Evolutionary conservation across 75 land plant species (phyloP).

Genomic region (Cryptomeria japonica): DNA sequence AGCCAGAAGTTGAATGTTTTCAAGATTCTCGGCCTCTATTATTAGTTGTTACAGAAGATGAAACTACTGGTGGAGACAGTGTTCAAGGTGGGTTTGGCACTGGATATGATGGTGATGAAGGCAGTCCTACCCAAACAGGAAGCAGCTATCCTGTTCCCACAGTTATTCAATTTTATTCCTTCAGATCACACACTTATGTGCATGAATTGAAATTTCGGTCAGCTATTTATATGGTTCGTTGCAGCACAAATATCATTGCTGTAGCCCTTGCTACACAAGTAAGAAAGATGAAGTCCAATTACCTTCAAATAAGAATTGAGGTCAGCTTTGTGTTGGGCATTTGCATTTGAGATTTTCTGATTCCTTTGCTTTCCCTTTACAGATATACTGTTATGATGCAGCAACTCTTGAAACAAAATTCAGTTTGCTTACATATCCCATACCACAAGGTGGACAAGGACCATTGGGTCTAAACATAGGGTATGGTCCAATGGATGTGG

Average conservation of each 20-base stretch:
- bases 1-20: slow-evolving; percentile 38
- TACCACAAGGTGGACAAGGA: slow-evolving; percentile 60
- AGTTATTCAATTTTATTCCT: slow-evolving; percentile 79
- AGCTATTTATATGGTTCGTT: slow-evolving; percentile 78
- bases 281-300: slow-evolving; percentile 9
- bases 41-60: slow-evolving; percentile 75
- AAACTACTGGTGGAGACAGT: slow-evolving; percentile 14
- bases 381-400: slow-evolving; percentile 95
- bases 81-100: slow-evolving; percentile 33
- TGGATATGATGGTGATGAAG: slow-evolving; percentile 30
- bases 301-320: background rate
- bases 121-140: slow-evolving; percentile 23
- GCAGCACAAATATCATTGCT: slow-evolving; percentile 82
- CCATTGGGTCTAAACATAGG: slow-evolving; percentile 48
- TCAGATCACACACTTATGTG: slow-evolving; percentile 69
- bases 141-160: slow-evolving; percentile 53
- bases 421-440: slow-evolving; percentile 82
- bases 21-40: slow-evolving; percentile 68
- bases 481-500: slow-evolving; percentile 92
- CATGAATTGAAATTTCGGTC: slow-evolving; percentile 81
- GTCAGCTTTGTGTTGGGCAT: background rate
- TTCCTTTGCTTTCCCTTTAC: slow-evolving; percentile 14
- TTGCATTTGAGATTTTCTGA: background rate
- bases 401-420: slow-evolving; percentile 76
- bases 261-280: slow-evolving; percentile 89